A percentile compares a stretch with the other conserved stretches of the same genome.
Conservation (phyloP, 2,329 filamentous ascomycete genomes). For the Pseudogymnoascus sp. region DNA sequence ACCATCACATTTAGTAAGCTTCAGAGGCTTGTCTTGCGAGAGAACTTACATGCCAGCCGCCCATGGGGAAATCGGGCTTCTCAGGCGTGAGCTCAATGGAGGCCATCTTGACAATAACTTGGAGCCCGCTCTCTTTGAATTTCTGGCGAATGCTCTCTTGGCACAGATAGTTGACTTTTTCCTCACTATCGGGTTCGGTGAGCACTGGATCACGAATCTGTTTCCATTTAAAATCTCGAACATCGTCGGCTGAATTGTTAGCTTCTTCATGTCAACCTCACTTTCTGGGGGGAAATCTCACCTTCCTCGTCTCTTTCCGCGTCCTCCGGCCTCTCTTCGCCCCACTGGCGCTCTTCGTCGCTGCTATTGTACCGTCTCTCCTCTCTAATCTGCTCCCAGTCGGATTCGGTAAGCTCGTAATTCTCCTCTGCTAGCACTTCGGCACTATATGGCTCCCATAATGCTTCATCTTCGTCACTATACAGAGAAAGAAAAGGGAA, state of each 20-base stretch:
- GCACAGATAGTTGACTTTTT: constrained; percentile 14
- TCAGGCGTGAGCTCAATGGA: constrained; percentile 53
- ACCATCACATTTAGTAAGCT: background rate
- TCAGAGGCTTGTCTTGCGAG: background rate
- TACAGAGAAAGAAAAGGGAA: background rate
- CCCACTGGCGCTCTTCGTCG: background rate
- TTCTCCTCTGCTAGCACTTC: background rate
- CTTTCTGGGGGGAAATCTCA: background rate
- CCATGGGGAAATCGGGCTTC: constrained; percentile 43
- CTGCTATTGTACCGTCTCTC: background rate
- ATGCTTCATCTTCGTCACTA: background rate
- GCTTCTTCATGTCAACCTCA: background rate
- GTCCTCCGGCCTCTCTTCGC: background rate
- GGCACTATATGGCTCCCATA: constrained; percentile 12
- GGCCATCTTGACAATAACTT: constrained; percentile 59
- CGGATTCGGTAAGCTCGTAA: constrained; percentile 6
- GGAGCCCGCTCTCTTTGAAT: constrained; percentile 37
- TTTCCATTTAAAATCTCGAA: background rate
- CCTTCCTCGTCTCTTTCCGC: background rate
- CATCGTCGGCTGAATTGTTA: constrained; percentile 9
- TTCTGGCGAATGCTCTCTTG: constrained; percentile 14
- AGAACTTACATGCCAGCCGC: constrained; percentile 39
- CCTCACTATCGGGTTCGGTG: background rate
- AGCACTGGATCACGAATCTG: background rate
- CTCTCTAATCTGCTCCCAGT: background rate